Evolutionary conservation across 2,329 filamentous ascomycete genomes (phyloP).

Genomic region (Raffaelea ambrosiae): DNA sequence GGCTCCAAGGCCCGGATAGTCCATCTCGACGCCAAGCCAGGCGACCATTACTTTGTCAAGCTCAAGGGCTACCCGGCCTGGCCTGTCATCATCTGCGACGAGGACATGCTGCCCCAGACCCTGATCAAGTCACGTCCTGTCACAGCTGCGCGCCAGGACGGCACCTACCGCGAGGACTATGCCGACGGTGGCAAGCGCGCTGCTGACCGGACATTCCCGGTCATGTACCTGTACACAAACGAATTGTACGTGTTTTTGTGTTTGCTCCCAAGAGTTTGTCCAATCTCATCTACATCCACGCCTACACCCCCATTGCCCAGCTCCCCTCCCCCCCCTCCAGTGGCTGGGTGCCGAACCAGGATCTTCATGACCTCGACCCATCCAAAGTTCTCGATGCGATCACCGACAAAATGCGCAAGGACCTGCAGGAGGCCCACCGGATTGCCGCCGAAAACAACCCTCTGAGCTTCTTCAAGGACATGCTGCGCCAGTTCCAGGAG

Average conservation of each 20-base stretch:
- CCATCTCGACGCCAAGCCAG: slow-evolving; percentile 75
- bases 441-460: slow-evolving; percentile 72
- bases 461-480: slow-evolving; percentile 72
- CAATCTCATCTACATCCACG: too few species aligned
- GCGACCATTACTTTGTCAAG: slow-evolving; percentile 85
- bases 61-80: slow-evolving; percentile 92
- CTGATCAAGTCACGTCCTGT: slow-evolving; percentile 75
- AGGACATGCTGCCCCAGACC: slow-evolving; percentile 79
- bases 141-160: slow-evolving; percentile 72
- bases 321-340: slow-evolving; percentile 34
- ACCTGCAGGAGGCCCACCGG: slow-evolving; percentile 67
- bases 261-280: too few species aligned
- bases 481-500: slow-evolving; percentile 64
- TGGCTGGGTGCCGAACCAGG: slow-evolving; percentile 83
- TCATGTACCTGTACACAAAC: slow-evolving; percentile 93
- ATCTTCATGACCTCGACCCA: slow-evolving; percentile 68
- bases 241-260: slow-evolving; percentile 99
- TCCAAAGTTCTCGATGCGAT: slow-evolving; percentile 60
- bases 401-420: slow-evolving; percentile 72
- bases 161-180: slow-evolving; percentile 80
- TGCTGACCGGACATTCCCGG: slow-evolving; percentile 77
- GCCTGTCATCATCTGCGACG: slow-evolving; percentile 90
- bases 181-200: slow-evolving; percentile 80
- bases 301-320: neutral
- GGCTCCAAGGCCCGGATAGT: slow-evolving; percentile 64